Base-by-base conservation (phyloP, 2,329 filamentous ascomycete genomes). In the Fusarium pseudograminearum region DNA sequence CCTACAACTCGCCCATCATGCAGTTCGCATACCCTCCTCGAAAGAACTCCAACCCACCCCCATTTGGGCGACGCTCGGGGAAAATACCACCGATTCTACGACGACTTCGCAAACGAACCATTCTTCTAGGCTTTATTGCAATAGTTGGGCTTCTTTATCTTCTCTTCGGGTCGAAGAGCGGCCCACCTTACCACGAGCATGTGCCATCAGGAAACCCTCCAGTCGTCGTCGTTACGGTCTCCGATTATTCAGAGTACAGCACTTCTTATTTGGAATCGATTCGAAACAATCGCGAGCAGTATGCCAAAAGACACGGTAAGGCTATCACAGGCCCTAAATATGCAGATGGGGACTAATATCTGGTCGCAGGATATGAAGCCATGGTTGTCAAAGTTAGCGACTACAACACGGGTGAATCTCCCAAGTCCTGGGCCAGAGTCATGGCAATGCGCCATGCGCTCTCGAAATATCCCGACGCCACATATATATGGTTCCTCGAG, bases 361-460 rank as follows among this genome's bases (percentile, higher is more conserved):
- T 18, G 18, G 9, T n/a, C 30, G 10, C 45, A 97, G 94, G 94
- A 72, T 98, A 99, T 80, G 86, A 89, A 38, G 92, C 91, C 41
- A 94, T 98, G 85, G 91, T 97, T 78, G 89, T 93, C 59, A 90
- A 89, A 67, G 84, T 87, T n/a, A 86, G 85, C 75, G 90, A 94
- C 76, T 98, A 98, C 82, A 85, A 92, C 64, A 85, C 93, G 33
- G 80, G 84, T 61, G 85, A 86, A 61, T 80, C 87, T 53, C 84
- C 90, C 70, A 62, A 78, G 56, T 89, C 89, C 47, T 97, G 93
- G 92, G 85, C 92, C 42, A 89, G 92, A 73, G 87, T 98, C 55
- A 93, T 95, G 65, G 93, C 95, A 10, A 85, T 97, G 77, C 91
- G 96, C 65, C 95, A 99, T 79, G 95, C 95, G 48, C 89, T 98